These are phyloP conservation scores for Thraustochytrium sp. DNA, from an alignment of 352 stramenopile genomes.

Conservation along the genomic window DNA sequence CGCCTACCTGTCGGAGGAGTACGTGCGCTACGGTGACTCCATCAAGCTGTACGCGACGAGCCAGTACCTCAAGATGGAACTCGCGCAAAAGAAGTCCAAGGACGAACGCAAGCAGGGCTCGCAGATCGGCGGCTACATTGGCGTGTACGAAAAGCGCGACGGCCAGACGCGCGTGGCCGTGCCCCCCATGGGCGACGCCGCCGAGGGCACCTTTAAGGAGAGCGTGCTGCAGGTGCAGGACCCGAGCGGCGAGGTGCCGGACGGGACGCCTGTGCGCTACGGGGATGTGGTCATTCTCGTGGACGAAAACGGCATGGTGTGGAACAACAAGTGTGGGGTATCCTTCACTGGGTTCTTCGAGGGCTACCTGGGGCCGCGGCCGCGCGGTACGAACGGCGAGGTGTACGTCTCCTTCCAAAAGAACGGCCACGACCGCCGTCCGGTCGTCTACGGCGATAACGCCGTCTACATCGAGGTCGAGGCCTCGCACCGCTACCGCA, in stretches of 20 bases:
- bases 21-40: slow-evolving; percentile 9
- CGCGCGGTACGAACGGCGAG: slow-evolving; percentile 25
- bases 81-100: slow-evolving; percentile 8
- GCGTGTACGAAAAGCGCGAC: slow-evolving; percentile 41
- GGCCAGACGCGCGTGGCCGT: slow-evolving; percentile 8
- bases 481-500: not conserved
- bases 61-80: slow-evolving; percentile 3
- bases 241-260: not conserved
- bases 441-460: slow-evolving; percentile 38
- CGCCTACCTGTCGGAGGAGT: slow-evolving; percentile 7
- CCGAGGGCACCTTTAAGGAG: slow-evolving; percentile 32
- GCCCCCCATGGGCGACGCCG: slow-evolving; percentile 9
- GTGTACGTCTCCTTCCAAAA: slow-evolving; percentile 44
- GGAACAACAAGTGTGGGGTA: slow-evolving; percentile 39
- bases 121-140: slow-evolving; percentile 37
- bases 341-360: slow-evolving; percentile 27
- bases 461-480: slow-evolving; percentile 39
- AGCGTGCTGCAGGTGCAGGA: slow-evolving; percentile 32
- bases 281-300: slow-evolving; percentile 39
- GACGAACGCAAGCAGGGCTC: not conserved
- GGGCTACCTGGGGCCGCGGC: slow-evolving; percentile 36
- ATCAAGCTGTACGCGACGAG: slow-evolving; percentile 32
- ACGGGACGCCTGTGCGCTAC: slow-evolving; percentile 23
- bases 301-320: slow-evolving; percentile 38
- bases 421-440: slow-evolving; percentile 32